Percentiles rank a stretch among this genome's conserved stretches.
These are phyloP conservation scores for Yamadazyma trypodendri DNA, from an alignment of 1,139 yeast genomes.

Conservation along the genomic window DNA sequence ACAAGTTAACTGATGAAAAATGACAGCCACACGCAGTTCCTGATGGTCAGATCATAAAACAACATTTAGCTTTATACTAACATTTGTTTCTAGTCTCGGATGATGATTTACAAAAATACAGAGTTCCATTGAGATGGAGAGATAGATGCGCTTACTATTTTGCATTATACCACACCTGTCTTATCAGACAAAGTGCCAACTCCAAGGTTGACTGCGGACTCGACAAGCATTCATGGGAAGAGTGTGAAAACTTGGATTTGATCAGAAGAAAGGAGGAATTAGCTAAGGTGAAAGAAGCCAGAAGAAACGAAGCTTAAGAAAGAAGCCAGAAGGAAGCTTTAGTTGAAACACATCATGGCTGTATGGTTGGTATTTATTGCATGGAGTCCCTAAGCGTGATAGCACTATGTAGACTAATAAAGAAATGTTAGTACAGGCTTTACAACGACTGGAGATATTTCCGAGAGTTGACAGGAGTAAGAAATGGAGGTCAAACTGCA, in stretches of 20 bases:
- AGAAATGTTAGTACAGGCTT: no score
- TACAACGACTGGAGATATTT: no score
- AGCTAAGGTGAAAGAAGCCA: constrained; percentile 51
- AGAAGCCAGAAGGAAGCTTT: no score
- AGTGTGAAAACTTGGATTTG: constrained; percentile 81
- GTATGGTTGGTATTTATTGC: not conserved
- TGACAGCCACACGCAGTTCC: no score
- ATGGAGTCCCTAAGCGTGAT: not conserved
- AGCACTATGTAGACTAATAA: not conserved
- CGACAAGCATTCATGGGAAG: constrained; percentile 83
- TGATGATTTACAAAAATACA: constrained; percentile 80
- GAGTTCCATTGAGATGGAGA: constrained; percentile 79
- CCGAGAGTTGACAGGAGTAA: no score
- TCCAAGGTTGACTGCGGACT: constrained; percentile 62
- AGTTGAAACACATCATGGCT: not conserved
- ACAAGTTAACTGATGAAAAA: no score
- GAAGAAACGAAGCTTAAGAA: constrained; percentile 11
- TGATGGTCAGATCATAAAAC: no score
- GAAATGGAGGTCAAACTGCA: no score
- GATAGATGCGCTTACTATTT: constrained; percentile 83
- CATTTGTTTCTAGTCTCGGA: constrained; percentile 54
- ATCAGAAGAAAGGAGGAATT: constrained; percentile 77
- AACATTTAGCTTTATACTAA: no score
- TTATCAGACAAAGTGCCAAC: constrained; percentile 48
- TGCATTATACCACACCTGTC: constrained; percentile 54